phyloP scores from a whole-genome alignment of 257 asterid genomes.

The Nicotiana obtusifolia region DNA sequence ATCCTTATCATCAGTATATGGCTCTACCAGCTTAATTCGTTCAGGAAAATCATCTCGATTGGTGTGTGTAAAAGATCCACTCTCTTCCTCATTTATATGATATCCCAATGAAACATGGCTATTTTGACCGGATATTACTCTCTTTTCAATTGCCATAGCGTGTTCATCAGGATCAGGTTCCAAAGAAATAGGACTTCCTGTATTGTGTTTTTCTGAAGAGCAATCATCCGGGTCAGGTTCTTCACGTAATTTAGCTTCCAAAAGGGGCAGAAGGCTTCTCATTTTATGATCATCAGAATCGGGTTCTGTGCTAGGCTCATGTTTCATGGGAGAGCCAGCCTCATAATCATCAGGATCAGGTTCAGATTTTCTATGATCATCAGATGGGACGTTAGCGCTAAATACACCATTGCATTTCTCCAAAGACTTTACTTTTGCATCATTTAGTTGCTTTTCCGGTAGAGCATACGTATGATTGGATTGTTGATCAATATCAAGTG shows the following conservation, averaged over 20 bases:
- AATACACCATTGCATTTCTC: conserved; percentile 24
- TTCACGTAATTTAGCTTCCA: conserved; percentile 19
- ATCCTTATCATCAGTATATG: conserved; percentile 23
- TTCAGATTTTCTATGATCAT: conserved; percentile 14
- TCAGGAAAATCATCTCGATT: conserved; percentile 22
- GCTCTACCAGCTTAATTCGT: conserved; percentile 26
- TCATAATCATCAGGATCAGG: conserved; percentile 33
- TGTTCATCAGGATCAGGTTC: conserved; percentile 32
- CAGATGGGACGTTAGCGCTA: conserved; percentile 9
- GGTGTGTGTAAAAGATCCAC: conserved; percentile 13
- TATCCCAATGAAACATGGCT: neutral
- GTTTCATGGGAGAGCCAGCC: conserved; percentile 23
- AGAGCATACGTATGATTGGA: neutral
- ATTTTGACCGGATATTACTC: conserved; percentile 10
- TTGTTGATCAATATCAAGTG: conserved; percentile 13
- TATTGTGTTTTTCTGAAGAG: conserved; percentile 17
- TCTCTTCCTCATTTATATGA: conserved; percentile 4
- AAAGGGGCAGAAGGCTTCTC: conserved; percentile 7
- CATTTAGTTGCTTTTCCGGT: conserved; percentile 10
- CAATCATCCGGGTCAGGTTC: conserved; percentile 22
- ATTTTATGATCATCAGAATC: conserved; percentile 19
- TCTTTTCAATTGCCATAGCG: neutral
- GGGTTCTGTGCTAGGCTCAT: conserved; percentile 22
- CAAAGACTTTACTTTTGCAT: conserved; percentile 9
- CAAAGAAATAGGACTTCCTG: neutral